phyloP scores from a whole-genome alignment of 257 asterid species.

The Verbena officinalis region DNA sequence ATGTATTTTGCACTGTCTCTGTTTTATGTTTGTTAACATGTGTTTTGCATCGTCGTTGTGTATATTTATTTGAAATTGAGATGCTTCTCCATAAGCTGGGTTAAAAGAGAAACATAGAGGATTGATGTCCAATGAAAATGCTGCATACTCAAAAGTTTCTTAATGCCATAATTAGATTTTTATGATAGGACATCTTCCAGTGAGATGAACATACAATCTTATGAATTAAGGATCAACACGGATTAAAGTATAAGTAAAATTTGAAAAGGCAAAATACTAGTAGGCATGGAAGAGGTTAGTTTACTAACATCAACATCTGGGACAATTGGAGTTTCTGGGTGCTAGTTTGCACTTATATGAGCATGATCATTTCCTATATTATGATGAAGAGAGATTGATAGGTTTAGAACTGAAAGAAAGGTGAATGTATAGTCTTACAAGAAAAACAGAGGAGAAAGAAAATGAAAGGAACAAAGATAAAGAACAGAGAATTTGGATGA shows the following conservation, averaged over 20 bases:
- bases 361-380: too few species aligned
- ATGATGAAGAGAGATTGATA: too few species aligned
- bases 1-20: background rate
- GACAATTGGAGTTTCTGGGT: background rate
- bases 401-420: too few species aligned
- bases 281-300: too few species aligned
- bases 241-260: too few species aligned
- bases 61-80: background rate
- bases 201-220: background rate
- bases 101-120: background rate
- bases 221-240: too few species aligned
- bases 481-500: too few species aligned
- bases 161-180: too few species aligned
- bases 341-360: background rate
- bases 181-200: background rate
- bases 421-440: too few species aligned
- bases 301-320: constrained; percentile 1
- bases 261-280: too few species aligned
- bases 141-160: background rate
- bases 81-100: background rate
- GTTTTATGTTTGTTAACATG: background rate
- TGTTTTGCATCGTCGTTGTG: background rate
- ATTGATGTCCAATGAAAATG: background rate
- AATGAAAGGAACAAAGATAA: too few species aligned
- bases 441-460: too few species aligned